phyloP scores from a whole-genome alignment of 371 early-diverging fungal species.

The Sporodiniella umbellata region DNA sequence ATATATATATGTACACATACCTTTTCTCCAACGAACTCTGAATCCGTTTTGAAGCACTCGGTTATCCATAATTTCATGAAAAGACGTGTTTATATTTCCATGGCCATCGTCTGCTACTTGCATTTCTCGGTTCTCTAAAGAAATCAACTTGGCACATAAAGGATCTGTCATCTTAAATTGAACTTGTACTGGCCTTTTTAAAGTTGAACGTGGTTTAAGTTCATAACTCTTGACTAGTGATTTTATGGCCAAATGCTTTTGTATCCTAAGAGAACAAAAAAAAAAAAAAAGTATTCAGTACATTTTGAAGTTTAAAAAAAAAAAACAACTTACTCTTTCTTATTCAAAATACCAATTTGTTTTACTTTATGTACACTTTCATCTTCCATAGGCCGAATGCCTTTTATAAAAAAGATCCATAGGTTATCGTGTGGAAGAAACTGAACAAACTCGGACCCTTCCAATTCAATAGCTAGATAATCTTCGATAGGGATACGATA shows the following conservation, averaged over 20 bases:
- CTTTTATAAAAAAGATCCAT: not conserved
- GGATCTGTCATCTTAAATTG: conserved; percentile 16
- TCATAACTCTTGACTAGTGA: not conserved
- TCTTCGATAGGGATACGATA: conserved; percentile 7
- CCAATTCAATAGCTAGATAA: conserved; percentile 1
- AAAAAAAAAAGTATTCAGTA: not conserved
- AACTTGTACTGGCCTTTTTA: conserved; percentile 15
- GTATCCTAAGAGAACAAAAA: not conserved
- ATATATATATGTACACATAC: no score
- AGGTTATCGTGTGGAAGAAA: not conserved
- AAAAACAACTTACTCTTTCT: not conserved
- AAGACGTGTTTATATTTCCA: conserved; percentile 9
- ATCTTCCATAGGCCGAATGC: not conserved
- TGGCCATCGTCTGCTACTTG: conserved; percentile 15
- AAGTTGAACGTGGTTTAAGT: conserved; percentile 1
- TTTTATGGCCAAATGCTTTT: not conserved
- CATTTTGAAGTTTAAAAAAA: not conserved
- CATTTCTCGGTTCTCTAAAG: conserved; percentile 9
- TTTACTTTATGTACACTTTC: not conserved
- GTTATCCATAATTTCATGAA: conserved; percentile 20
- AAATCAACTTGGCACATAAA: conserved; percentile 8
- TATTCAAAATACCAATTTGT: not conserved
- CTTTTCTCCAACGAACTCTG: conserved; percentile 25
- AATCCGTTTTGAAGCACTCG: conserved; percentile 31
- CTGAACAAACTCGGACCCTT: not conserved